Evolutionary conservation across 306 rosid genomes (phyloP).

Genomic region (Pterocarpus macrocarpus): DNA sequence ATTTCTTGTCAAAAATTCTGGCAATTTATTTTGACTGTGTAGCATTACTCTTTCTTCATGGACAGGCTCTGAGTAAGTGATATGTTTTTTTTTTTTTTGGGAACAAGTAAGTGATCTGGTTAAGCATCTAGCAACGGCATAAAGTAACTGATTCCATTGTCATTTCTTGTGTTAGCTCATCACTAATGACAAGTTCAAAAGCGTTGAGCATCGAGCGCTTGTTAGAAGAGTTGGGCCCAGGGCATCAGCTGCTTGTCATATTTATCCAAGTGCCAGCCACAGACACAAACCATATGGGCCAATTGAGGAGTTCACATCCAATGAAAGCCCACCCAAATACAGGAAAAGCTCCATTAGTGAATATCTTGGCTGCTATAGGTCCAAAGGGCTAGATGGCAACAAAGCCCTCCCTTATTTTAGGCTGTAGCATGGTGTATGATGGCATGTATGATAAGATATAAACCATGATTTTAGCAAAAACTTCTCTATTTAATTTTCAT

Average conservation of each 20-base stretch:
- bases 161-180: constrained; percentile 61
- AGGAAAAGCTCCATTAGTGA: constrained; percentile 63
- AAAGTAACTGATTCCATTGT: neutral
- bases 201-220: constrained; percentile 79
- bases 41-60: neutral
- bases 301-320: constrained; percentile 60
- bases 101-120: neutral
- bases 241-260: constrained; percentile 73
- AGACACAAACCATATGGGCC: constrained; percentile 65
- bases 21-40: too few species aligned
- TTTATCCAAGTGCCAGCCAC: constrained; percentile 65
- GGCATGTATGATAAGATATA: neutral
- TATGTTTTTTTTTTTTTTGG: too few species aligned
- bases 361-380: constrained; percentile 62
- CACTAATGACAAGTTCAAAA: constrained; percentile 78
- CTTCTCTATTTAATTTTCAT: too few species aligned
- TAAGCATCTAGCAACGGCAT: neutral
- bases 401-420: constrained; percentile 69
- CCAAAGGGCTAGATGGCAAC: constrained; percentile 77
- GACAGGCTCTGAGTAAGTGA: neutral
- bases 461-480: too few species aligned
- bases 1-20: too few species aligned
- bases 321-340: constrained; percentile 62
- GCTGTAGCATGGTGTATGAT: neutral
- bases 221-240: constrained; percentile 68